Evolutionary conservation across 768 basidiomycete genomes (phyloP).

Genomic region (Filobasidium wieringae): DNA sequence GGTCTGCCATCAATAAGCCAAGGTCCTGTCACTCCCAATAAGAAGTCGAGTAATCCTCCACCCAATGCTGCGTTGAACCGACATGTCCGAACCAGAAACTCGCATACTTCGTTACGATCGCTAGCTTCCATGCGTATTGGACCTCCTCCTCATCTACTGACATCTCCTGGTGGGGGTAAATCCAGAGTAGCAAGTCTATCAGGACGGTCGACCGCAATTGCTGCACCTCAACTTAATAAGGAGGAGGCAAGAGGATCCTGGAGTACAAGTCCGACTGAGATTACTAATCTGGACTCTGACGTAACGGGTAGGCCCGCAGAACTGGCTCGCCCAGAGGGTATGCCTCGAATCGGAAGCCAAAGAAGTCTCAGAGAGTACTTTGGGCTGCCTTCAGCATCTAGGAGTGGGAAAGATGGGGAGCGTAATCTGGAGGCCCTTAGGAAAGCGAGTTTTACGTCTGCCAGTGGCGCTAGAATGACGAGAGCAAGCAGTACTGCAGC

Average conservation of each 20-base stretch:
- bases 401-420: not conserved
- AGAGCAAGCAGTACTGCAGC: not conserved
- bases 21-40: not conserved
- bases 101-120: conserved; percentile 4
- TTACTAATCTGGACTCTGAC: not conserved
- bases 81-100: conserved; percentile 8
- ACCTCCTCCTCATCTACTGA: conserved; percentile 4
- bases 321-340: not conserved
- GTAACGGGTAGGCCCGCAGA: not conserved
- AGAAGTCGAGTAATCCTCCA: not conserved
- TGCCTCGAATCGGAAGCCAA: not conserved
- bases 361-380: not conserved
- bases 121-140: not conserved
- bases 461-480: not conserved
- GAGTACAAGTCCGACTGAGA: not conserved
- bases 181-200: not conserved
- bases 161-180: not conserved
- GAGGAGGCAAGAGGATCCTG: conserved; percentile 1
- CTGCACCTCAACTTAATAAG: conserved; percentile 1
- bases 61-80: not conserved
- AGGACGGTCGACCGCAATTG: not conserved
- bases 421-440: not conserved
- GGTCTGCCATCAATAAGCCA: not conserved
- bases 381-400: not conserved
- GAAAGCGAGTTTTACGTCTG: conserved; percentile 6